Evolutionary conservation across 2,329 filamentous ascomycete genomes (phyloP).

Genomic region (Pseudogymnoascus sp.): DNA sequence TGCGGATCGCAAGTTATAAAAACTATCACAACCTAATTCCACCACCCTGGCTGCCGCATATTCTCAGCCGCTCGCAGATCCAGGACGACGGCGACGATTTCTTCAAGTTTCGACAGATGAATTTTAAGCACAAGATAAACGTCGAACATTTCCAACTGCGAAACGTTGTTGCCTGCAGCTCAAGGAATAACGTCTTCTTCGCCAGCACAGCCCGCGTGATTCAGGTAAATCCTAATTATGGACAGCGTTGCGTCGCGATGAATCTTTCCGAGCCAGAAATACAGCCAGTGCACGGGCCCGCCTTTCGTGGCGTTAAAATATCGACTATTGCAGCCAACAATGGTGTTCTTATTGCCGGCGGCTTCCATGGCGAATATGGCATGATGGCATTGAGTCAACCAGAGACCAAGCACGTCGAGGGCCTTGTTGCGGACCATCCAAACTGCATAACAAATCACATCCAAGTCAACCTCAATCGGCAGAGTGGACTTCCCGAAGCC

Average conservation of each 20-base stretch:
- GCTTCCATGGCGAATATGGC: conserved; percentile 34
- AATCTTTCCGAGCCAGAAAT: conserved; percentile 24
- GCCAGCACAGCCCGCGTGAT: conserved; percentile 43
- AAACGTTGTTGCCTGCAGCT: conserved; percentile 51
- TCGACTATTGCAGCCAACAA: conserved; percentile 29
- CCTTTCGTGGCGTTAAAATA: conserved; percentile 23
- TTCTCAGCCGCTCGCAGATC: conserved; percentile 14
- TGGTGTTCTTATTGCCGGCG: conserved; percentile 33
- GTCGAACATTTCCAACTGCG: conserved; percentile 61
- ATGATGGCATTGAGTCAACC: conserved; percentile 28
- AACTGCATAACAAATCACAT: conserved; percentile 60
- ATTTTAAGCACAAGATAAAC: conserved; percentile 44
- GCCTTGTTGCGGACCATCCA: conserved; percentile 39
- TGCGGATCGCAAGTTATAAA: conserved; percentile 42
- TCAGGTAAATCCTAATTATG: conserved; percentile 40
- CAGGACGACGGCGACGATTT: conserved; percentile 32
- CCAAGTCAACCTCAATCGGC: conserved; percentile 47
- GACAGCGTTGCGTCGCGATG: conserved; percentile 17
- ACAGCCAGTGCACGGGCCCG: conserved; percentile 18
- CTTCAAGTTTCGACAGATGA: conserved; percentile 52
- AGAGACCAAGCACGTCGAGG: conserved; percentile 28
- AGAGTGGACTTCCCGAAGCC: conserved; percentile 44
- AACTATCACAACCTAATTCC: conserved; percentile 47
- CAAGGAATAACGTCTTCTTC: conserved; percentile 50
- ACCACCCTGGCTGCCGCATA: background rate